Evolutionary conservation across 108 stramenopile genomes (phyloP), one percentile per base, ranked within the genome.

Genomic region (Conticribra guillardii): DNA sequence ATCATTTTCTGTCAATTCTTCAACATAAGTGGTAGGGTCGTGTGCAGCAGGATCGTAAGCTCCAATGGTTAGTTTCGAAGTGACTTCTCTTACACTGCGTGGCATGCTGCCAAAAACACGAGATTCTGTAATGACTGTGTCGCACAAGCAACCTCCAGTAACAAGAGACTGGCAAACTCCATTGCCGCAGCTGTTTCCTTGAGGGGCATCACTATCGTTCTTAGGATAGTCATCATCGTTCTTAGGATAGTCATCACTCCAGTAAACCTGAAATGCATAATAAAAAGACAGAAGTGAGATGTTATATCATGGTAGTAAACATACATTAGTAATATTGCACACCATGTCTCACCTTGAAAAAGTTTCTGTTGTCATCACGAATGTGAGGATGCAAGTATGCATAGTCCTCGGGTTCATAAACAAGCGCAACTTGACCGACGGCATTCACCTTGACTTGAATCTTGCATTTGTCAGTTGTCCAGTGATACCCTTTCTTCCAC

Each of bases 401-500:
- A 61, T 59, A 74, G 4, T 65, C 48, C 29, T 53, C 52, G 28
- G 77, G 71, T 29, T 78, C 65, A 64, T 88, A 84, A 7, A 91
- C 87, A 14, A 85, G 55, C 2, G 79, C 82, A 18, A 91, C 76
- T 54, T 69, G 54, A 5, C 90, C 90, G n/a, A 71, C 65, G 11
- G 67, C 44, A 66, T 78, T 74, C 49, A 92, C 76, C 62, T 89
- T 87, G 0, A 71, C 86, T 47, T 64, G 68, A 21, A 89, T 51
- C 9, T 37, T 15, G 48, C 91, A 92, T 3, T 44, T 34, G 34
- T 72, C 60, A 17, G 61, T 74, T 22, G 79, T 75, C 90, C 90
- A 91, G 19, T 54, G 67, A 33, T 60, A 74, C 48, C 73, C 73
- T 47, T 67, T 74, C 17, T 74, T 66, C 28, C 67, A 47, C 54